phyloP scores from a whole-genome alignment of 495 filamentous ascomycete species.

The Neurospora tetrasperma region DNA sequence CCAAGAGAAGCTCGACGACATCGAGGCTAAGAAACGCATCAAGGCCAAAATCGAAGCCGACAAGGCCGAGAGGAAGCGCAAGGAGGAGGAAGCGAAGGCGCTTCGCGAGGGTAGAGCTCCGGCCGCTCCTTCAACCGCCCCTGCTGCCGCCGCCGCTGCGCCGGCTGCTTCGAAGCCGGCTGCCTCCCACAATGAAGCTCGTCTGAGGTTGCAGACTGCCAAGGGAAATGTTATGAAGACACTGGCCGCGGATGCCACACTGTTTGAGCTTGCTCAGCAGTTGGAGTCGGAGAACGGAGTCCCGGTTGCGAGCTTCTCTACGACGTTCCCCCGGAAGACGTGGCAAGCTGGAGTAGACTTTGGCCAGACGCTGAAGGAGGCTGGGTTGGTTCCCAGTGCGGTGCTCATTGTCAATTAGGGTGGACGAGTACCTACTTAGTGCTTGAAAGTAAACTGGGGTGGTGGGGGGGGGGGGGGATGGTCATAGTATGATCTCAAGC shows the following conservation, averaged over 20 bases:
- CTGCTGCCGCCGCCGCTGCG: conserved; percentile 19
- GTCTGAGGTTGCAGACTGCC: conserved; percentile 70
- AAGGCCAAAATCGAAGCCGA: conserved; percentile 88
- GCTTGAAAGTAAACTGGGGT: not conserved
- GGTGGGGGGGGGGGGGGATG: not conserved
- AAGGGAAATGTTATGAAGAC: conserved; percentile 70
- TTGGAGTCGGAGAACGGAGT: conserved; percentile 49
- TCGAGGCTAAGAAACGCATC: conserved; percentile 76
- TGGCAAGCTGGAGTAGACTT: conserved; percentile 70
- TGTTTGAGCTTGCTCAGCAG: conserved; percentile 83
- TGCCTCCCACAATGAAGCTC: conserved; percentile 59
- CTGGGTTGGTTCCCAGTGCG: conserved; percentile 80
- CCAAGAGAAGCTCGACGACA: conserved; percentile 78
- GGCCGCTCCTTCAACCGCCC: conserved; percentile 32
- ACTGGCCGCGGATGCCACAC: conserved; percentile 72
- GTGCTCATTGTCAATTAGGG: conserved; percentile 63
- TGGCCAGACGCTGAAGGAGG: conserved; percentile 83
- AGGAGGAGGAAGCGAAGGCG: conserved; percentile 76
- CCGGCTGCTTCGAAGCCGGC: conserved; percentile 25
- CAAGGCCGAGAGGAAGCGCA: conserved; percentile 71
- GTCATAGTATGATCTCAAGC: not conserved
- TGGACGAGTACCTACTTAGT: not conserved
- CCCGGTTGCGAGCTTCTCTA: conserved; percentile 62
- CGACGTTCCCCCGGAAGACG: conserved; percentile 79
- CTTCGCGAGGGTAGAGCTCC: conserved; percentile 62